A percentile compares a stretch with the other conserved stretches of the same genome.
Evolutionary conservation across 2,329 filamentous ascomycete genomes (phyloP).

Genomic region (Xylariaceae sp.): DNA sequence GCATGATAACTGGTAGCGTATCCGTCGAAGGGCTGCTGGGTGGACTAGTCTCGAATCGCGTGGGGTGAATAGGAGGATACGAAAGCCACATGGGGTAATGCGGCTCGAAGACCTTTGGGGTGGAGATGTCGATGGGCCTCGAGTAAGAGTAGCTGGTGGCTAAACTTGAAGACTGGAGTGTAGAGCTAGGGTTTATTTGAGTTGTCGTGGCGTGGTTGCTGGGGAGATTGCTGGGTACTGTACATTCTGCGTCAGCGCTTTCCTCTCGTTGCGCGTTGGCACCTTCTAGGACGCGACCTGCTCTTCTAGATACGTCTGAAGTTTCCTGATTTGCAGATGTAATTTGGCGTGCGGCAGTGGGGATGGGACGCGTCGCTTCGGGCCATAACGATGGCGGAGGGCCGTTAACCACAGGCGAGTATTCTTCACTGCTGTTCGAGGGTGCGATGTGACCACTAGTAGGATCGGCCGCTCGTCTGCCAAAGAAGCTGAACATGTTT

Average conservation of each 20-base stretch:
- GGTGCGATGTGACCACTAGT: not conserved
- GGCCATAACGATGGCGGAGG: slow-evolving; percentile 18
- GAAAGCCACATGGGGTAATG: slow-evolving; percentile 12
- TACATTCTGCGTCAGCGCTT: not conserved
- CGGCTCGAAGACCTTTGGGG: slow-evolving; percentile 6
- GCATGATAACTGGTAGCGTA: not conserved
- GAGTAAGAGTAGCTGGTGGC: not conserved
- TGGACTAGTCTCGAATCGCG: slow-evolving; percentile 5
- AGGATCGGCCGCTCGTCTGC: not conserved
- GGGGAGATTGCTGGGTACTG: not conserved
- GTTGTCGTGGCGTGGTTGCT: not conserved
- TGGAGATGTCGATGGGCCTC: not conserved
- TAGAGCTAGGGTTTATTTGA: not conserved
- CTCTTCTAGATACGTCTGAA: not conserved
- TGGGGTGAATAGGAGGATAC: slow-evolving; percentile 12
- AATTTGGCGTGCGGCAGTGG: not conserved
- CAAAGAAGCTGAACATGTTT: not conserved
- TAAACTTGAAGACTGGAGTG: slow-evolving; percentile 3
- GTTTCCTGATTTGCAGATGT: not conserved
- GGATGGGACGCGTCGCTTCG: slow-evolving; percentile 3
- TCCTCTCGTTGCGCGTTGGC: not conserved
- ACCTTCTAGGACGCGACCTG: not conserved
- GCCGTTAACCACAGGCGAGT: not conserved
- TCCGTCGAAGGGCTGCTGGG: not conserved
- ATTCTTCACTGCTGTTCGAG: not conserved